These are phyloP conservation scores for Jasminum sambac DNA, from an alignment of 257 asterid genomes.

Conservation along the genomic window DNA sequence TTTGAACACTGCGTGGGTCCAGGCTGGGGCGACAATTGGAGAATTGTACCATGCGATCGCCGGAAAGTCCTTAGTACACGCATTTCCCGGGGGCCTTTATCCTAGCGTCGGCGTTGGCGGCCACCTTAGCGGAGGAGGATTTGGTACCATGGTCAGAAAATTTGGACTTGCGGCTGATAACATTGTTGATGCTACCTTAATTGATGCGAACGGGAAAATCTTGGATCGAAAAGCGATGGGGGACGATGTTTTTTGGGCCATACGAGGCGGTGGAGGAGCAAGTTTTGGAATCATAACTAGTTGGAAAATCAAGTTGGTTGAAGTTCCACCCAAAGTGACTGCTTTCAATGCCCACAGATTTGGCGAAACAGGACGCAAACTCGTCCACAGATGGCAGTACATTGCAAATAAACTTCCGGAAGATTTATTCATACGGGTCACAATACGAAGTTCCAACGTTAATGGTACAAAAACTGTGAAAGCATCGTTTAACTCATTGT, in stretches of 20 bases:
- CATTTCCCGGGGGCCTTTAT: conserved; percentile 53
- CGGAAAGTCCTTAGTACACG: conserved; percentile 29
- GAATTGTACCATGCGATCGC: conserved; percentile 50
- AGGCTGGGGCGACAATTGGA: conserved; percentile 55
- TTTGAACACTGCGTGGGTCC: conserved; percentile 49
- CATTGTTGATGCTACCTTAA: conserved; percentile 40
- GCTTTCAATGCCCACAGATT: conserved; percentile 34
- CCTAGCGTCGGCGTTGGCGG: conserved; percentile 65
- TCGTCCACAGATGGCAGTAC: conserved; percentile 47
- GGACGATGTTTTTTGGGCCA: conserved; percentile 60
- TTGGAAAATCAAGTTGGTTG: conserved; percentile 49
- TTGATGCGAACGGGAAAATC: conserved; percentile 37
- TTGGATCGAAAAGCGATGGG: conserved; percentile 53
- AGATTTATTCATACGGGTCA: conserved; percentile 46
- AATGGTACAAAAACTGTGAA: conserved; percentile 8
- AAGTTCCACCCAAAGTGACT: conserved; percentile 42
- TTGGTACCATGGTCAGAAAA: conserved; percentile 48
- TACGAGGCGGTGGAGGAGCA: conserved; percentile 68
- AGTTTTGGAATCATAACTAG: conserved; percentile 55
- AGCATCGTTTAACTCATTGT: conserved; percentile 37
- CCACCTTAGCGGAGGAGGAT: conserved; percentile 60
- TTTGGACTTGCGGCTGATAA: conserved; percentile 52
- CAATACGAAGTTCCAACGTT: conserved; percentile 21
- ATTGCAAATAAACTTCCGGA: conserved; percentile 28
- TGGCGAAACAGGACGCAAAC: conserved; percentile 24